Percentiles rank a stretch among this genome's conserved stretches.
Evolutionary conservation across 1,139 yeast species (phyloP).

Genomic region (Suhomyces guaymorum): DNA sequence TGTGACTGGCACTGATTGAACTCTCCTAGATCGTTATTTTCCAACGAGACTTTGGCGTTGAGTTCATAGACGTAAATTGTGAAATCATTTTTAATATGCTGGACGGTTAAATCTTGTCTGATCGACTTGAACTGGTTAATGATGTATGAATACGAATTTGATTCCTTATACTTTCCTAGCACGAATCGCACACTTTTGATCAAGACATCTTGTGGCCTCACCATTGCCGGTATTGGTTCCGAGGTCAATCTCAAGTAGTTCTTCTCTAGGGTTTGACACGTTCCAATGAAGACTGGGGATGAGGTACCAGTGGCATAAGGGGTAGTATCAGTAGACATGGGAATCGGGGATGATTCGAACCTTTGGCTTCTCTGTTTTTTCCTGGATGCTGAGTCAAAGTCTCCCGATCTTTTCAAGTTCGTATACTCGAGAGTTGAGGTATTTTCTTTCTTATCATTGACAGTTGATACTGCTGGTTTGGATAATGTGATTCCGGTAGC

Average conservation of each 20-base stretch:
- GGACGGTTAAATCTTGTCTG: conserved; percentile 92
- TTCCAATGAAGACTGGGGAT: conserved; percentile 54
- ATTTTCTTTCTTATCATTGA: background rate
- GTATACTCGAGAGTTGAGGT: conserved; percentile 3
- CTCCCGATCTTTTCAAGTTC: conserved; percentile 10
- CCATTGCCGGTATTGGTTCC: conserved; percentile 83
- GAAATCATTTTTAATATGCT: conserved; percentile 77
- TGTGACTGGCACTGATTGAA: conserved; percentile 94
- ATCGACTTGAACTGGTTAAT: conserved; percentile 90
- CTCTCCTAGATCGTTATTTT: conserved; percentile 84
- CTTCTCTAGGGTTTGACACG: conserved; percentile 67
- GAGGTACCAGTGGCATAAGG: conserved; percentile 4
- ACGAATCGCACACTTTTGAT: conserved; percentile 59
- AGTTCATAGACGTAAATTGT: conserved; percentile 79
- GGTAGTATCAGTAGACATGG: conserved; percentile 4
- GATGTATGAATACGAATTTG: conserved; percentile 65
- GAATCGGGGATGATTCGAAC: conserved; percentile 36
- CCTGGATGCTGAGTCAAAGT: conserved; percentile 39
- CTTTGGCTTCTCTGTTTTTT: conserved; percentile 52
- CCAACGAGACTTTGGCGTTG: conserved; percentile 85
- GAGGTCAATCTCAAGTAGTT: conserved; percentile 81
- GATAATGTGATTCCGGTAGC: conserved; percentile 3
- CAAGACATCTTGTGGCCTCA: conserved; percentile 70
- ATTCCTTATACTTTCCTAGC: conserved; percentile 55
- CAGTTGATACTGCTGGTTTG: background rate